Evolutionary conservation across 1,139 yeast genomes (phyloP).

Genomic region (Candida labiduridarum): DNA sequence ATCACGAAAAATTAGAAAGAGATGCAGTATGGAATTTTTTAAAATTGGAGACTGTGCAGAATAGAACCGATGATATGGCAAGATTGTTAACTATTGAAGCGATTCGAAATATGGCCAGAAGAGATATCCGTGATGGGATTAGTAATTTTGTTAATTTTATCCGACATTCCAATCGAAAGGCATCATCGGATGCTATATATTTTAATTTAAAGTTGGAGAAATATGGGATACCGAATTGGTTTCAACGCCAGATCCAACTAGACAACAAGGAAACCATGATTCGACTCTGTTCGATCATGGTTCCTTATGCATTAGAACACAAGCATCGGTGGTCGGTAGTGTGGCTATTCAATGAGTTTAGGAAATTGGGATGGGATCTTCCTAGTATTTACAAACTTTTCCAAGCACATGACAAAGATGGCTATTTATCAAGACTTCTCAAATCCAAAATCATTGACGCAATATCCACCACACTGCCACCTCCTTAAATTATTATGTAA

Average conservation of each 20-base stretch:
- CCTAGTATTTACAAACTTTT: slow-evolving; percentile 21
- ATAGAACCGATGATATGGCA: background rate
- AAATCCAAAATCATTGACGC: slow-evolving; percentile 4
- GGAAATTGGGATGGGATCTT: slow-evolving; percentile 30
- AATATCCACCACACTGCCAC: background rate
- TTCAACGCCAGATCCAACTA: background rate
- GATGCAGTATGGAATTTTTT: background rate
- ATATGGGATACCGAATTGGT: background rate
- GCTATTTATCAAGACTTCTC: slow-evolving; percentile 13
- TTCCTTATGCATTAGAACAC: slow-evolving; percentile 12
- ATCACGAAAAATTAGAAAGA: slow-evolving; percentile 1
- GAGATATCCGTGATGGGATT: background rate
- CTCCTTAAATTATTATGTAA: background rate
- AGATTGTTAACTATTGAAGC: background rate
- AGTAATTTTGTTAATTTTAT: slow-evolving; percentile 1
- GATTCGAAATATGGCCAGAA: background rate
- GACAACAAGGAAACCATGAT: slow-evolving; percentile 1
- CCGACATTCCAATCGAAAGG: background rate
- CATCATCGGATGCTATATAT: background rate
- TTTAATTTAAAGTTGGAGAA: slow-evolving; percentile 7
- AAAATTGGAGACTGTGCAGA: background rate
- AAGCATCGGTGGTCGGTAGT: slow-evolving; percentile 12
- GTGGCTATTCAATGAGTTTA: slow-evolving; percentile 40
- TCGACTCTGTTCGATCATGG: slow-evolving; percentile 21
- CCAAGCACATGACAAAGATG: slow-evolving; percentile 9